Conservation (phyloP, 768 basidiomycete species). For the Strobilomyces dryophilus region DNA sequence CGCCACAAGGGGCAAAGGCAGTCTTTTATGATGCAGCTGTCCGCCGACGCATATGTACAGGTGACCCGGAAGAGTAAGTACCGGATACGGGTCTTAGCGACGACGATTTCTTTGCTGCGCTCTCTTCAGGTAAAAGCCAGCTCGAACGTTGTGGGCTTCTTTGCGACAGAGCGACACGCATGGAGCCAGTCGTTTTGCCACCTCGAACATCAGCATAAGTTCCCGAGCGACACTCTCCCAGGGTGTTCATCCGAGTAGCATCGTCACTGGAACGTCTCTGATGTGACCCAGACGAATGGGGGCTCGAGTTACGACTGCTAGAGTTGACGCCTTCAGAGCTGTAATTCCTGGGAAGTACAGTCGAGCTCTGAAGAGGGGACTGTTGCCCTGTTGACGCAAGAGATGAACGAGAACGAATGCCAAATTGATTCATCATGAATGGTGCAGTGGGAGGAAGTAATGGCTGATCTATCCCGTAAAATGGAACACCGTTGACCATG, state of each 20-base stretch:
- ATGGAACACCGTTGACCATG: conserved; percentile 35
- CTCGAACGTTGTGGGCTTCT: conserved; percentile 20
- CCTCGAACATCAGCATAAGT: conserved; percentile 17
- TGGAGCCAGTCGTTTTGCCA: conserved; percentile 7
- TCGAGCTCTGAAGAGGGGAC: conserved; percentile 21
- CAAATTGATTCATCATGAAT: conserved; percentile 65
- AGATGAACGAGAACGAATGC: conserved; percentile 36
- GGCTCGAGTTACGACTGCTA: conserved; percentile 17
- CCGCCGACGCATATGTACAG: conserved; percentile 14
- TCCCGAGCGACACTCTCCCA: conserved; percentile 10
- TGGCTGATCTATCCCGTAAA: conserved; percentile 57
- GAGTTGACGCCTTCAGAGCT: conserved; percentile 23
- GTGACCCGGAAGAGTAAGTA: conserved; percentile 10
- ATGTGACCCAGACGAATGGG: conserved; percentile 20
- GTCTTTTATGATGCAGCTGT: conserved; percentile 19
- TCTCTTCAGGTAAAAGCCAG: conserved; percentile 21
- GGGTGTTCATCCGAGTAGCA: conserved; percentile 12
- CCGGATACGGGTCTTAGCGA: conserved; percentile 16
- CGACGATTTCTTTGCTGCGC: conserved; percentile 8
- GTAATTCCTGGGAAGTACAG: conserved; percentile 19
- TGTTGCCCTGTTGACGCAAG: conserved; percentile 31
- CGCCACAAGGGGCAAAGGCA: neutral
- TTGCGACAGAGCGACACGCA: conserved; percentile 8
- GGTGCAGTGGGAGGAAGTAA: conserved; percentile 70
- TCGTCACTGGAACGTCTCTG: conserved; percentile 32